Percentiles rank a stretch among this genome's conserved stretches.
Conservation (phyloP, 2,329 filamentous ascomycete genomes). For the Apiospora marii region DNA sequence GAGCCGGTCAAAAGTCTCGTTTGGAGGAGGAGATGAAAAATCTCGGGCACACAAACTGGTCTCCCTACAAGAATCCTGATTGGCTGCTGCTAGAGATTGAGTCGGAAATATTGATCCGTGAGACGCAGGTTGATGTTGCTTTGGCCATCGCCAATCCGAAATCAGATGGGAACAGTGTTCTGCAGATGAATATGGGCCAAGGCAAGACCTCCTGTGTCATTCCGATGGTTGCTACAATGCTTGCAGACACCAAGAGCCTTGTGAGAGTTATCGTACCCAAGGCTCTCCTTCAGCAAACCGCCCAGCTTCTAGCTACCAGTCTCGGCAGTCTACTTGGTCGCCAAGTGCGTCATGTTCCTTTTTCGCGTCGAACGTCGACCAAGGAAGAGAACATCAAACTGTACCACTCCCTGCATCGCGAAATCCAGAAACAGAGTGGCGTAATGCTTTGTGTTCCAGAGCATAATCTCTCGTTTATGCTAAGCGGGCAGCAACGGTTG, state of each 20-base stretch:
- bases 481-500: conserved; percentile 66
- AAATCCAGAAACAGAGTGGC: conserved; percentile 53
- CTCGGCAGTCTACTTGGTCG: conserved; percentile 63
- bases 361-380: conserved; percentile 59
- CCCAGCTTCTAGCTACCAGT: conserved; percentile 61
- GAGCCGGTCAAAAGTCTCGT: conserved; percentile 38
- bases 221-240: conserved; percentile 55
- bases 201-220: conserved; percentile 65
- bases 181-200: conserved; percentile 74
- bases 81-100: conserved; percentile 75
- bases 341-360: conserved; percentile 63
- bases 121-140: conserved; percentile 69
- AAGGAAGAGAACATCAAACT: conserved; percentile 41
- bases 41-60: conserved; percentile 64
- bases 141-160: conserved; percentile 63
- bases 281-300: conserved; percentile 63
- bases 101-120: conserved; percentile 66
- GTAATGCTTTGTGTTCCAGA: conserved; percentile 69
- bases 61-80: conserved; percentile 60
- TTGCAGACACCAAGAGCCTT: conserved; percentile 56
- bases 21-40: conserved; percentile 54
- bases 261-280: conserved; percentile 64
- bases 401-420: conserved; percentile 48
- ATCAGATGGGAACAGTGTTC: conserved; percentile 61
- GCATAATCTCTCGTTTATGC: conserved; percentile 68